Evolutionary conservation across 192 early-diverging fungal genomes (phyloP).

Genomic region (Mortierella antarctica): DNA sequence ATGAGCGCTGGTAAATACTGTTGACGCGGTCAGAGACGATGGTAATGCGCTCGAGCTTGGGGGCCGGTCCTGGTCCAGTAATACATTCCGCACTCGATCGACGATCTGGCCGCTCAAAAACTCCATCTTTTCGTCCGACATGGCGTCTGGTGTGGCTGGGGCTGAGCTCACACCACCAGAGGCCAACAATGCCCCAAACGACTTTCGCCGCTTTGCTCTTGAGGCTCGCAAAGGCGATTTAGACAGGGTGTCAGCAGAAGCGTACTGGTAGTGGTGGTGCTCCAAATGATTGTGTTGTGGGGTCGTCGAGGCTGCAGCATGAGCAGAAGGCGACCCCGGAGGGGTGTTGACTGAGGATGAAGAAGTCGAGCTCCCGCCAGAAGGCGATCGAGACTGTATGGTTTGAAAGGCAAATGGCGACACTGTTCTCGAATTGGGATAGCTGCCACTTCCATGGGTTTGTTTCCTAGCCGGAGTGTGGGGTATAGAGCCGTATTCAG

Average conservation of each 20-base stretch:
- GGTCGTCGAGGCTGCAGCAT: background rate
- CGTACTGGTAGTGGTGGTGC: constrained; percentile 39
- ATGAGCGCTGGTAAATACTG: background rate
- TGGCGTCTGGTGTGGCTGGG: background rate
- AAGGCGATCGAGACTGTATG: constrained; percentile 42
- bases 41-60: background rate
- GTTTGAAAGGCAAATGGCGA: constrained; percentile 44
- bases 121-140: constrained; percentile 47
- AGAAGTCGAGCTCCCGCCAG: constrained; percentile 28
- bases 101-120: constrained; percentile 34
- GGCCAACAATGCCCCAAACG: constrained; percentile 31
- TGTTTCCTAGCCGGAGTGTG: too few species aligned
- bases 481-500: background rate
- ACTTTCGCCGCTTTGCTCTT: constrained; percentile 42
- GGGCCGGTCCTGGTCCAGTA: constrained; percentile 12
- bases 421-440: constrained; percentile 42
- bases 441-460: constrained; percentile 4
- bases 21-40: background rate
- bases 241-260: constrained; percentile 7
- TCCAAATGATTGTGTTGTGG: constrained; percentile 10
- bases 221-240: constrained; percentile 34
- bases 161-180: constrained; percentile 22
- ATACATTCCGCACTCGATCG: constrained; percentile 35
- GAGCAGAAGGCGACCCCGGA: constrained; percentile 30
- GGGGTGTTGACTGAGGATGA: constrained; percentile 31